phyloP scores from a whole-genome alignment of 2,329 filamentous ascomycete species.

The Verticillium nonalfalfae region DNA sequence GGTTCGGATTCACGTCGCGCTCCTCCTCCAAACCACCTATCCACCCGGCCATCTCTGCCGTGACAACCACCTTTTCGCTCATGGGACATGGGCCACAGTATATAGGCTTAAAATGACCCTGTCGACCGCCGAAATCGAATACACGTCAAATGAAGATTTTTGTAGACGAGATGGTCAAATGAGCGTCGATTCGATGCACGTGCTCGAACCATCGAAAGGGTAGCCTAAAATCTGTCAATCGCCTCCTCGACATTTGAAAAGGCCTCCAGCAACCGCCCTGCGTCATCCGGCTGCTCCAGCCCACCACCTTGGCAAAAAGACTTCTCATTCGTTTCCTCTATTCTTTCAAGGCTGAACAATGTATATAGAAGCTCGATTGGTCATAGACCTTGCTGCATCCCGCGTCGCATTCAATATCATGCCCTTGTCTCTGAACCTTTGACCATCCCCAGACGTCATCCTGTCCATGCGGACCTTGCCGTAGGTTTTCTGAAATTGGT shows the following conservation, averaged over 20 bases:
- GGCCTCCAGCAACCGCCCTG: background rate
- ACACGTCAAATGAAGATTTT: constrained; percentile 23
- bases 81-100: constrained; percentile 40
- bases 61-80: constrained; percentile 18
- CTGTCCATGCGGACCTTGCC: background rate
- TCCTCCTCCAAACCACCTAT: constrained; percentile 8
- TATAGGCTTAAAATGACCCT: constrained; percentile 61
- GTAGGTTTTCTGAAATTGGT: too few species aligned
- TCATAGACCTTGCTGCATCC: background rate
- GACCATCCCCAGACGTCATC: background rate
- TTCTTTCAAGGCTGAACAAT: background rate
- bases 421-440: background rate
- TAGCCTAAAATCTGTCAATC: constrained; percentile 8
- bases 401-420: background rate
- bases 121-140: constrained; percentile 27
- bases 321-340: background rate
- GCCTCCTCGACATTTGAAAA: constrained; percentile 6
- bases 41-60: constrained; percentile 25
- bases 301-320: background rate
- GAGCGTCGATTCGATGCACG: background rate
- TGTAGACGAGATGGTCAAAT: constrained; percentile 9
- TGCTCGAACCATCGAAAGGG: constrained; percentile 1
- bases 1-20: background rate
- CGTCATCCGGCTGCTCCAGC: background rate
- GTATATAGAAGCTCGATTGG: background rate